Base-by-base conservation (phyloP, 768 basidiomycete species). In the Roridomyces roridus region DNA sequence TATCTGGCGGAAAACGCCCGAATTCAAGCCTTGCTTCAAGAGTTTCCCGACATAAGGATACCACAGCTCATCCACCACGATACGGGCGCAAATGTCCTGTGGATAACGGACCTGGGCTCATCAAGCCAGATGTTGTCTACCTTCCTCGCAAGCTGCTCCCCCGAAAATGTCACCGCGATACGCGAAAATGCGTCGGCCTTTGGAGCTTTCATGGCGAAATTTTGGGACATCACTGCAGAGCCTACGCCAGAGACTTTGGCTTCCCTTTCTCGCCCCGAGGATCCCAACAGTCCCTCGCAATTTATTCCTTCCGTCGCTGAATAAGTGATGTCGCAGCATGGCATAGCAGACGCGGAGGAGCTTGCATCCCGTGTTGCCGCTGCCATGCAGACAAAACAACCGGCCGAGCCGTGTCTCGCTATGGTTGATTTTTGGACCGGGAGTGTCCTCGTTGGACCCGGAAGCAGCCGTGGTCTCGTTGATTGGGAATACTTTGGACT, bases 401-500 rank as follows among this genome's bases (percentile, higher is more conserved):
- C 57, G 20, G 10, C 44, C 6, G 60, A 66, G 9, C 53, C 52
- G 15, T 70, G 70, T 46, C 51, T 70, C 23, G 69, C 69, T 5
- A 73, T 72, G 71, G 69, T 65, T 10, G 72, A 73, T 49, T 68
- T 73, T 42, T 72, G 72, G 71, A 69, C 71, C 12, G 71, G 63
- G 31, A 72, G 63, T 55, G 63, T 74, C n/a, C 57, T 74, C 34
- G 62, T 74, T 28, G 55, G 65, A 18, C 43, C 40, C 11, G 55
- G 57, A 31, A 60, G 54, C 21, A 52, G 51, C n/a, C 65, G 55
- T 36, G 66, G 70, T 7, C 63, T 74, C 42, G 64, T 74, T 15
- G 71, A 72, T 43, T 72, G 71, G 72, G 72, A 72, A 44, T 70
- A 74, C 55, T 74, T 74, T 51, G 70, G 72, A 31, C 50, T 57